Conservation (phyloP, 331 rosid species). For the Pyracantha coccinea region DNA sequence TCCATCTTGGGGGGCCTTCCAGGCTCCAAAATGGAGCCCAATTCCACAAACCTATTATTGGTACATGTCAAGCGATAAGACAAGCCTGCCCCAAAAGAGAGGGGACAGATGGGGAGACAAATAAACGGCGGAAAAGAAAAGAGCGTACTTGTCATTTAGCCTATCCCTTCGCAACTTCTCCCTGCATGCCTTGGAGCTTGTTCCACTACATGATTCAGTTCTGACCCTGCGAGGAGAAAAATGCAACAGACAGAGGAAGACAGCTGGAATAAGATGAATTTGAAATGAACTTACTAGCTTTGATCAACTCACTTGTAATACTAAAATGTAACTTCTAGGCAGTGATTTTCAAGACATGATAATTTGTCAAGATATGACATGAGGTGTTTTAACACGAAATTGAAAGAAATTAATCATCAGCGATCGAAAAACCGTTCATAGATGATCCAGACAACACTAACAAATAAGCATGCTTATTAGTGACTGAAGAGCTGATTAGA, state of each 20-base stretch:
- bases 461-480: background rate
- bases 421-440: no score
- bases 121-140: background rate
- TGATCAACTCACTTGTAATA: background rate
- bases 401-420: background rate
- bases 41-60: conserved; percentile 63
- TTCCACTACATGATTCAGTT: conserved; percentile 50
- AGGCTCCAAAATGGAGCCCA: conserved; percentile 92
- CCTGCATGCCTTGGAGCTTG: conserved; percentile 93
- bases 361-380: background rate
- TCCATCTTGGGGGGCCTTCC: conserved; percentile 93
- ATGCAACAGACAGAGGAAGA: conserved; percentile 6
- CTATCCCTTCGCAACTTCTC: conserved; percentile 95
- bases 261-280: background rate
- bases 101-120: background rate
- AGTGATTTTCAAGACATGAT: background rate
- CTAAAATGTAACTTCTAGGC: no score
- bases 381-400: background rate
- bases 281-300: background rate
- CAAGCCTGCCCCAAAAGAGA: background rate
- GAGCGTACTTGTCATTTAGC: conserved; percentile 85
- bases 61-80: conserved; percentile 23
- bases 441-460: background rate
- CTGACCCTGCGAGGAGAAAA: conserved; percentile 50
- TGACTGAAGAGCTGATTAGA: background rate